Evolutionary conservation across 208 protist species (phyloP).

Genomic region (Crithidia mellificae): DNA sequence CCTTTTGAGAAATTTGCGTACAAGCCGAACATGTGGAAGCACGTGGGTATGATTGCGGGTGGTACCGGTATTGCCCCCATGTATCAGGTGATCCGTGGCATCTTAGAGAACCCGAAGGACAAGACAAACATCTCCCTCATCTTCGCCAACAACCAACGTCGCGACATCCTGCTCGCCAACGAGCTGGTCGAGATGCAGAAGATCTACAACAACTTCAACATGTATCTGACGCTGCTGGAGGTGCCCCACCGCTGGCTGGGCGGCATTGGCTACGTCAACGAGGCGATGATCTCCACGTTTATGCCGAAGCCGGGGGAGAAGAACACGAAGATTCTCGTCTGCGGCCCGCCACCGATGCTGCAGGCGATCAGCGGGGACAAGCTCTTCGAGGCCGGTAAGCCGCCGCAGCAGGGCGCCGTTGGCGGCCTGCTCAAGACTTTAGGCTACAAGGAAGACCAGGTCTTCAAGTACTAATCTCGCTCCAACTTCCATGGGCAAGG

Average conservation of each 20-base stretch:
- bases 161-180: slow-evolving; percentile 91
- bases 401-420: slow-evolving; percentile 71
- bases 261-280: slow-evolving; percentile 80
- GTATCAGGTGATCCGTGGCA: slow-evolving; percentile 84
- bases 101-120: slow-evolving; percentile 81
- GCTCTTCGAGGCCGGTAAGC: slow-evolving; percentile 53
- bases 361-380: slow-evolving; percentile 86
- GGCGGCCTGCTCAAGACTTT: slow-evolving; percentile 67
- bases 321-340: slow-evolving; percentile 81
- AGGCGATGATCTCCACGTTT: slow-evolving; percentile 77
- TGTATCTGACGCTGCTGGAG: slow-evolving; percentile 87
- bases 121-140: slow-evolving; percentile 87
- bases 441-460: slow-evolving; percentile 78
- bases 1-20: slow-evolving; percentile 91
- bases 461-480: slow-evolving; percentile 82
- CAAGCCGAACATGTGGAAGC: slow-evolving; percentile 82
- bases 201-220: slow-evolving; percentile 83
- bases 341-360: slow-evolving; percentile 87
- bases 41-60: slow-evolving; percentile 89
- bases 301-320: slow-evolving; percentile 78
- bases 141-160: slow-evolving; percentile 84
- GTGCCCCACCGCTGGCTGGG: slow-evolving; percentile 77
- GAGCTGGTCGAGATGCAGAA: slow-evolving; percentile 85
- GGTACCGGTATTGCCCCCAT: slow-evolving; percentile 94
- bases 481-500: too few species aligned